phyloP scores from a whole-genome alignment of 2,329 filamentous ascomycete genomes.

The Aureobasidium lini region DNA sequence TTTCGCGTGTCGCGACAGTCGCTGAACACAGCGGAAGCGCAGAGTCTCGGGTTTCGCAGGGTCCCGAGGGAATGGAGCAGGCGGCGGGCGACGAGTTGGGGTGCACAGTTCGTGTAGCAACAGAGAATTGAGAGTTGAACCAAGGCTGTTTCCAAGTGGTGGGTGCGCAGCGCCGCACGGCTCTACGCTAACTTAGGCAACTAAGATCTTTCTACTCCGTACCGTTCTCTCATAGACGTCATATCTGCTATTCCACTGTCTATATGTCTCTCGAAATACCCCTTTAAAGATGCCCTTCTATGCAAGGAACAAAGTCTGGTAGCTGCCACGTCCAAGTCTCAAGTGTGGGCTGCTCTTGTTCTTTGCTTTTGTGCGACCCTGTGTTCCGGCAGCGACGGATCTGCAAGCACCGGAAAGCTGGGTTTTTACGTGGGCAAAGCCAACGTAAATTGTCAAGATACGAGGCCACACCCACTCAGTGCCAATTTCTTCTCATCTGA shows the following conservation, averaged over 20 bases:
- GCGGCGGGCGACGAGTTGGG: not conserved
- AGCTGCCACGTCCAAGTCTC: not conserved
- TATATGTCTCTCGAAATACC: too few species aligned
- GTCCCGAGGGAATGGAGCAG: not conserved
- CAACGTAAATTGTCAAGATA: not conserved
- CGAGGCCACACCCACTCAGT: not conserved
- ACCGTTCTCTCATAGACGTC: not conserved
- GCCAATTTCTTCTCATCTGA: not conserved
- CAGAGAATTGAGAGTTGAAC: not conserved
- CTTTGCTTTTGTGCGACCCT: not conserved
- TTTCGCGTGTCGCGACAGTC: not conserved
- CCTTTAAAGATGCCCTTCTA: not conserved
- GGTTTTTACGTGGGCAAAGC: not conserved
- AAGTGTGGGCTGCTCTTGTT: not conserved
- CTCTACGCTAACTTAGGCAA: not conserved
- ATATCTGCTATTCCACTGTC: too few species aligned
- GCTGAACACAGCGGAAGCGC: not conserved
- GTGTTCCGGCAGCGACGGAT: not conserved
- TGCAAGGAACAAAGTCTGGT: not conserved
- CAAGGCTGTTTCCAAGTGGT: not conserved
- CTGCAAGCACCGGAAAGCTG: slow-evolving; percentile 1
- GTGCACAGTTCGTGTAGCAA: not conserved
- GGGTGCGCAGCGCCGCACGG: not conserved
- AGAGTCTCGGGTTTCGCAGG: not conserved
- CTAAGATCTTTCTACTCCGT: not conserved